Percentiles rank a stretch among this genome's conserved stretches.
Conservation (phyloP, 2,329 filamentous ascomycete species). For the Colletotrichum incanum region DNA sequence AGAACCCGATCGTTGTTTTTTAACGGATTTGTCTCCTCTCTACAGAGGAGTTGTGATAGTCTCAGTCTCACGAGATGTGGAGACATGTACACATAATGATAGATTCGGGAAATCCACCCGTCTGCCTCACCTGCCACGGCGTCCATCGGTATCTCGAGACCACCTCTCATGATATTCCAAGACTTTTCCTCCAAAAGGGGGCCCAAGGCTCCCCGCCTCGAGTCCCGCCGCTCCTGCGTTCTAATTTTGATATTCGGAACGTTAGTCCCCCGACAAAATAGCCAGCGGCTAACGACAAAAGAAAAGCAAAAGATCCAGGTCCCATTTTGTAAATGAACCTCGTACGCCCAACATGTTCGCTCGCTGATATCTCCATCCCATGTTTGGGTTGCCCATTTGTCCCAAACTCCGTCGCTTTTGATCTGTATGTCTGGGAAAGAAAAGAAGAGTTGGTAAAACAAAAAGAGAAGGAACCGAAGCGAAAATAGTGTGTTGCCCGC, state of each 20-base stretch:
- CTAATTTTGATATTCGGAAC: neutral
- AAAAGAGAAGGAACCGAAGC: slow-evolving; percentile 24
- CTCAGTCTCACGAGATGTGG: neutral
- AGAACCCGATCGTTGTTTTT: neutral
- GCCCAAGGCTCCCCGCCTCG: neutral
- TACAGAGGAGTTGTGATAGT: neutral
- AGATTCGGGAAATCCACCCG: neutral
- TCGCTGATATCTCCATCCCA: neutral
- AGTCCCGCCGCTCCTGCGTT: neutral
- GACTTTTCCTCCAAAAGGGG: too few species aligned
- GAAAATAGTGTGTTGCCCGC: slow-evolving; percentile 20
- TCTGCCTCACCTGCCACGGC: neutral
- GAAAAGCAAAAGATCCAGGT: neutral
- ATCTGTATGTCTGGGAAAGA: slow-evolving; percentile 9
- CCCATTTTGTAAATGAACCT: neutral
- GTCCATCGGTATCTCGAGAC: neutral
- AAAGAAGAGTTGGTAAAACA: neutral
- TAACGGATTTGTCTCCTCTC: neutral
- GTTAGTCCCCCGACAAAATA: neutral
- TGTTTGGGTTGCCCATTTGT: neutral
- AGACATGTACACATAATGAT: neutral
- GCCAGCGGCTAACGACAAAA: too few species aligned
- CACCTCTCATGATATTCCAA: neutral
- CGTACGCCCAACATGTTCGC: slow-evolving; percentile 13
- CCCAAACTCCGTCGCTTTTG: slow-evolving; percentile 31